Percentiles rank a stretch among this genome's conserved stretches.
phyloP scores from a whole-genome alignment of 2,329 filamentous ascomycete genomes.

The Diplodia corticola region DNA sequence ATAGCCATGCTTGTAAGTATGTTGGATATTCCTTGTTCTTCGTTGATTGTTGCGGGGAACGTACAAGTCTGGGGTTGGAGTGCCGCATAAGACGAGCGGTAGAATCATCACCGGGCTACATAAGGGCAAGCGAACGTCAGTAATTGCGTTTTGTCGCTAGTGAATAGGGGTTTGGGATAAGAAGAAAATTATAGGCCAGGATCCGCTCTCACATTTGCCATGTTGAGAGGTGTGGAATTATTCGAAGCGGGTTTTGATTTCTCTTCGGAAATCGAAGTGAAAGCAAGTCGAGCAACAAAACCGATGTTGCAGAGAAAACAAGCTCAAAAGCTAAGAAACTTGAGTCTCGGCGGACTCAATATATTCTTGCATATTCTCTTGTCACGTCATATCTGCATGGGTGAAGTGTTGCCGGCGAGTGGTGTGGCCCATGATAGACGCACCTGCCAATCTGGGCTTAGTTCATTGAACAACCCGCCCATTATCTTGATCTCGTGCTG shows the following conservation, averaged over 20 bases:
- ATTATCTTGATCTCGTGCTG: not conserved
- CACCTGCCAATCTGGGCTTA: constrained; percentile 16
- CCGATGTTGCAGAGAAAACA: not conserved
- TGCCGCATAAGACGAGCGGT: not conserved
- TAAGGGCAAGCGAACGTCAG: not conserved
- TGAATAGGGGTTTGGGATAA: not conserved
- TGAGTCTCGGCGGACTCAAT: not conserved
- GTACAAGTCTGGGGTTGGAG: constrained; percentile 20
- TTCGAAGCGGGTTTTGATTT: not conserved
- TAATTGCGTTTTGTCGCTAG: not conserved
- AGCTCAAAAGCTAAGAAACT: not conserved
- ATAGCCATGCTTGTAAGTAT: not conserved
- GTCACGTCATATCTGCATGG: constrained; percentile 6
- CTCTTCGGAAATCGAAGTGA: not conserved
- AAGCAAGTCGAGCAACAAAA: too few relatives aligned
- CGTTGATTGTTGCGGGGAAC: not conserved
- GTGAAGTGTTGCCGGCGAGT: not conserved
- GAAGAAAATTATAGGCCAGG: not conserved
- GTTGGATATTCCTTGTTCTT: not conserved
- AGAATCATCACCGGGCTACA: not conserved
- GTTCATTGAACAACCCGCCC: not conserved
- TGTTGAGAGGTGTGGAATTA: not conserved
- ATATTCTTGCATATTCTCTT: not conserved
- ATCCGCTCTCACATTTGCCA: not conserved
- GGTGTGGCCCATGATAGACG: not conserved